phyloP scores from a whole-genome alignment of 805 yeast species.

The Monosporozyma solicola region DNA sequence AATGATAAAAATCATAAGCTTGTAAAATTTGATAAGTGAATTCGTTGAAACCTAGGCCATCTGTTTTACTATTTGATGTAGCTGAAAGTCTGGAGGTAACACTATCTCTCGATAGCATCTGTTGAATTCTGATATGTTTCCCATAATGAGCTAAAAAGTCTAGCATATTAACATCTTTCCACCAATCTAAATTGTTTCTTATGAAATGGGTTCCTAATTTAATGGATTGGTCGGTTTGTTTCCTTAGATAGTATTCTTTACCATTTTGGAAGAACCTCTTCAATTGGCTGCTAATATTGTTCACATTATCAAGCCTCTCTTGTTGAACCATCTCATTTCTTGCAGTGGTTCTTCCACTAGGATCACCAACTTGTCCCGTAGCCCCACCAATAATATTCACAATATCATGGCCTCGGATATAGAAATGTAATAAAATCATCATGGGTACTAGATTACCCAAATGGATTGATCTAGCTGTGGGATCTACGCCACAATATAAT shows the following conservation, averaged over 20 bases:
- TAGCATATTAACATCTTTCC: conserved; percentile 67
- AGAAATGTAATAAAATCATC: conserved; percentile 76
- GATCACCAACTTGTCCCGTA: conserved; percentile 94
- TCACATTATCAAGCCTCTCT: conserved; percentile 48
- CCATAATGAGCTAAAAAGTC: conserved; percentile 75
- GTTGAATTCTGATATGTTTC: conserved; percentile 64
- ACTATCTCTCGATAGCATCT: conserved; percentile 85
- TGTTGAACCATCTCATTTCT: conserved; percentile 48
- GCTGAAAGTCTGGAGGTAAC: conserved; percentile 58
- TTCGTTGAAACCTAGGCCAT: conserved; percentile 87
- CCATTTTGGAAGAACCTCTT: conserved; percentile 52
- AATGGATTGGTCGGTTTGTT: conserved; percentile 27
- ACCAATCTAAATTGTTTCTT: conserved; percentile 75
- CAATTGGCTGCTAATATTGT: conserved; percentile 54
- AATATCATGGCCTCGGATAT: conserved; percentile 75
- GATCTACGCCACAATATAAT: conserved; percentile 92
- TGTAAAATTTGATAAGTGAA: conserved; percentile 88
- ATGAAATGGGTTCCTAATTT: conserved; percentile 36
- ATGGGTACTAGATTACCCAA: conserved; percentile 85
- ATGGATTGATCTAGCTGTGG: conserved; percentile 83
- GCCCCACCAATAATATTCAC: conserved; percentile 88
- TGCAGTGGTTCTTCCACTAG: conserved; percentile 82
- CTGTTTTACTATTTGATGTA: conserved; percentile 26
- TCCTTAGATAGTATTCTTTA: conserved; percentile 44
- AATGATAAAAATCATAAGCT: conserved; percentile 86